These are phyloP conservation scores for Aristolochia fimbriata DNA, from an alignment of 164 flowering plant species.

Conservation along the genomic window DNA sequence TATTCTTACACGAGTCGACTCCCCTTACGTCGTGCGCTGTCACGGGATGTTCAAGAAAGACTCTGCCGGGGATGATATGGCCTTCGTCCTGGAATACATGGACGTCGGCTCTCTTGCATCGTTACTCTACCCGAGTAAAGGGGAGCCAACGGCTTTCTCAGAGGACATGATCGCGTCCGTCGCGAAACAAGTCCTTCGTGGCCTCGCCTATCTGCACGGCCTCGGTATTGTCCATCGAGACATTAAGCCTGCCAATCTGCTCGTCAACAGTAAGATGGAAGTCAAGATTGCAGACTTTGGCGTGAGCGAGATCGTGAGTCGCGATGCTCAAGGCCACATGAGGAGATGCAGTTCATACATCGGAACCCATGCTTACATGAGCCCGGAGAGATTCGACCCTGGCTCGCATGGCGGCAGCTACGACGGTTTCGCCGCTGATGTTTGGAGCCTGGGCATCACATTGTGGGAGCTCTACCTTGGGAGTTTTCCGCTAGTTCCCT, in stretches of 20 bases:
- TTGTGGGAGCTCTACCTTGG: conserved; percentile 60
- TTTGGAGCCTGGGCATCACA: conserved; percentile 76
- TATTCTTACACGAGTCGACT: conserved; percentile 62
- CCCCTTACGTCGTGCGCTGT: conserved; percentile 45
- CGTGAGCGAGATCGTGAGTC: conserved; percentile 58
- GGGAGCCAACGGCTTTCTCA: conserved; percentile 13
- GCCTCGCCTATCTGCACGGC: conserved; percentile 51
- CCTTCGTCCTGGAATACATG: conserved; percentile 62
- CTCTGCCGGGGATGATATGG: conserved; percentile 36
- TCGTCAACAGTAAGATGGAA: conserved; percentile 36
- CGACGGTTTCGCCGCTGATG: conserved; percentile 57
- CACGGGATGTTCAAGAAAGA: conserved; percentile 26
- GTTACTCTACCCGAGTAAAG: conserved; percentile 15
- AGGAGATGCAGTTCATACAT: conserved; percentile 65
- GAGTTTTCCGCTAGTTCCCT: conserved; percentile 46
- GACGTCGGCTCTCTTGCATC: conserved; percentile 47
- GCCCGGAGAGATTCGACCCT: conserved; percentile 79
- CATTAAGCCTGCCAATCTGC: conserved; percentile 63
- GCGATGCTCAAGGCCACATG: conserved; percentile 20
- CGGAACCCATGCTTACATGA: conserved; percentile 85
- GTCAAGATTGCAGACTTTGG: conserved; percentile 85
- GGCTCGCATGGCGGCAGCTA: conserved; percentile 48
- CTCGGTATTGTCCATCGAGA: conserved; percentile 70
- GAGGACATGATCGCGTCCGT: conserved; percentile 33
- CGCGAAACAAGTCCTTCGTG: conserved; percentile 45